Base-by-base conservation (phyloP, 768 basidiomycete genomes). In the Phanerochaete carnosa region DNA sequence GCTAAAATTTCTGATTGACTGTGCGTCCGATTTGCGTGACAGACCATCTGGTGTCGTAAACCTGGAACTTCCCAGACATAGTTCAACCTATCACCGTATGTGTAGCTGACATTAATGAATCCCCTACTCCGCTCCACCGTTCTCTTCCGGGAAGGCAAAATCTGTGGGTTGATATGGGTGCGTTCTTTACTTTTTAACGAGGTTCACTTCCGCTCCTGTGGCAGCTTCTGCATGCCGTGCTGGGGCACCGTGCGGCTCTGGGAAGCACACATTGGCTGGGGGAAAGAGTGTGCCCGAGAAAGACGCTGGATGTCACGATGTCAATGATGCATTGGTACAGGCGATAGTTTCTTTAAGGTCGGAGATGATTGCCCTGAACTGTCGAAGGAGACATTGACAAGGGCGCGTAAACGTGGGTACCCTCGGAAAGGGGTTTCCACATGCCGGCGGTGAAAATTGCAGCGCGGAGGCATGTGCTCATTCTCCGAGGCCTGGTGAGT, bases 291-390 rank as follows among this genome's bases (percentile, higher is more conserved):
- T 43, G 39, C 39, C 39, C 39, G 19, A 43, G 39, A 43, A 19
- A 43, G 39, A 19, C 8, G 39, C 4, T 19, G 8, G 4, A 12
- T 4, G 39, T 19, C 8, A 43, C 39, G 39, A 19, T 43, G 39
- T 4, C 39, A 9, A 43, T 19, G 39, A 43, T 43, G 16, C 39
- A 9, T 8, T 43, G 6, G 39, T 19, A 19, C 39, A 49, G 47
- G 25, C 26, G 47, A 49, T 49, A 29, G 47, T 29, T 26, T 25
- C 28, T 23, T 29, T 8, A 33, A 52, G 51, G 32, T 29, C 29
- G 32, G 51, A 26, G 53, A 30, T 61, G 60, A 61, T 61, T 57
- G 55, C 60, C 60, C 60, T 61, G 60, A 39, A 13, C 26, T 22
- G 45, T 61, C 60, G 55, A 57, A 43, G 57, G 33, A 43, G 25